A percentile compares a stretch with the other conserved stretches of the same genome.
Evolutionary conservation across 1,284 basidiomycete genomes (phyloP).

Genomic region (Meripilus lineatus): DNA sequence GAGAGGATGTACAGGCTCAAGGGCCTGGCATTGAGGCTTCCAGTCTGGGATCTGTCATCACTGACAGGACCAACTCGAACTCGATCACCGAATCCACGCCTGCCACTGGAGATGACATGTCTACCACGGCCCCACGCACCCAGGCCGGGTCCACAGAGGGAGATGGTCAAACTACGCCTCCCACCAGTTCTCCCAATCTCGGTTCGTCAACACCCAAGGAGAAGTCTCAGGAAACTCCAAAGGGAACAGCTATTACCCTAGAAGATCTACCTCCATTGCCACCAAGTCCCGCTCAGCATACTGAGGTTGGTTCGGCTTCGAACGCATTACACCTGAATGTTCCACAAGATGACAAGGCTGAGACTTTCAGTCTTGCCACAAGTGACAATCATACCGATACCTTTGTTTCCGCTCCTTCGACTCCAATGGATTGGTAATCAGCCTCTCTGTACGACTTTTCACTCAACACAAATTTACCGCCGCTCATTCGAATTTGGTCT

Average conservation of each 20-base stretch:
- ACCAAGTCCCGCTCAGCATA: not conserved
- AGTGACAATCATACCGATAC: constrained; percentile 4
- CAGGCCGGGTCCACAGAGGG: no score
- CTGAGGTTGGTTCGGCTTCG: not conserved
- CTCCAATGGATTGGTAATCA: constrained; percentile 2
- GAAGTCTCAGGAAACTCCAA: constrained; percentile 18
- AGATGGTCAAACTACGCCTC: not conserved
- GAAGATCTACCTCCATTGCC: constrained; percentile 14
- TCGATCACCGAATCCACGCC: no score
- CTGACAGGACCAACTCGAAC: no score
- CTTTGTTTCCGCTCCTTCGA: constrained; percentile 10
- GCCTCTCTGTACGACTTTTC: not conserved
- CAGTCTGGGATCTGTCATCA: no score
- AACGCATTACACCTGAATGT: not conserved
- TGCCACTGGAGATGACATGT: not conserved
- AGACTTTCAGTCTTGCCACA: constrained; percentile 3
- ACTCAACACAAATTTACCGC: not conserved
- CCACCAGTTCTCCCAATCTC: constrained; percentile 1
- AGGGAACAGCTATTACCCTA: constrained; percentile 13
- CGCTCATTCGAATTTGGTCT: no score
- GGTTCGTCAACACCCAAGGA: no score
- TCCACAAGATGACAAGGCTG: not conserved
- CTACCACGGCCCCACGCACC: no score
- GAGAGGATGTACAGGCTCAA: not conserved
- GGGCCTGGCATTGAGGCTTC: not conserved